A percentile compares a stretch with the other conserved stretches of the same genome.
phyloP scores from a whole-genome alignment of 140 eudicot genomes.

The Oenanthe javanica region DNA sequence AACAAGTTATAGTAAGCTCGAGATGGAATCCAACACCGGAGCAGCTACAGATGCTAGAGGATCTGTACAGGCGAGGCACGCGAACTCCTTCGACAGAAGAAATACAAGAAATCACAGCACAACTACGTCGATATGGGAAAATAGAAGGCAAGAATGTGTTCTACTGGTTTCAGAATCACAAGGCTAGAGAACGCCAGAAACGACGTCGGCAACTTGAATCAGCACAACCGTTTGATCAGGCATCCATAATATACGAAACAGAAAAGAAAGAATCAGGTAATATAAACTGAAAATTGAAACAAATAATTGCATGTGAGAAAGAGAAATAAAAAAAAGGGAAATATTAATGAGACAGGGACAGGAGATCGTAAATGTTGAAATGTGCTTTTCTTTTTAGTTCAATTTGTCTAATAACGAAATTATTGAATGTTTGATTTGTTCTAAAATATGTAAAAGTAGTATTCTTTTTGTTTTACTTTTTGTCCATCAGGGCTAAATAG shows the following conservation, averaged over 20 bases:
- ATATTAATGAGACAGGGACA: conserved; percentile 8
- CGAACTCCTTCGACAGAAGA: conserved; percentile 79
- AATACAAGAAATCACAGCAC: conserved; percentile 77
- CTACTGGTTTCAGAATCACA: conserved; percentile 93
- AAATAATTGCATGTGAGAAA: too few relatives aligned
- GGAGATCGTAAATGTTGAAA: conserved; percentile 16
- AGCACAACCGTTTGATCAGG: conserved; percentile 4
- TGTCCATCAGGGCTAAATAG: conserved; percentile 46
- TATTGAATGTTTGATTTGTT: conserved; percentile 19
- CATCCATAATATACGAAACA: neutral
- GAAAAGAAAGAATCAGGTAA: conserved; percentile 40
- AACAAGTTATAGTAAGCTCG: conserved; percentile 68
- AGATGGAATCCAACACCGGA: conserved; percentile 93
- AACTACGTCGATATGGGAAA: conserved; percentile 67
- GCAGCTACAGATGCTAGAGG: conserved; percentile 72
- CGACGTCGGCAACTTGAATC: conserved; percentile 73
- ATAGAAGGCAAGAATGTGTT: conserved; percentile 91
- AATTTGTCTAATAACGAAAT: conserved; percentile 6
- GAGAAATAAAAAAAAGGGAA: too few relatives aligned
- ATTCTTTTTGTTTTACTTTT: conserved; percentile 24
- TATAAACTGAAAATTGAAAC: neutral
- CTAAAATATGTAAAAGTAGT: conserved; percentile 13
- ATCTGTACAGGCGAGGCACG: conserved; percentile 63
- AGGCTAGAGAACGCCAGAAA: conserved; percentile 82
- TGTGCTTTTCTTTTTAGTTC: conserved; percentile 6